Conservation (phyloP, 1,284 basidiomycete genomes). For the Anthracocystis walkeri region DNA sequence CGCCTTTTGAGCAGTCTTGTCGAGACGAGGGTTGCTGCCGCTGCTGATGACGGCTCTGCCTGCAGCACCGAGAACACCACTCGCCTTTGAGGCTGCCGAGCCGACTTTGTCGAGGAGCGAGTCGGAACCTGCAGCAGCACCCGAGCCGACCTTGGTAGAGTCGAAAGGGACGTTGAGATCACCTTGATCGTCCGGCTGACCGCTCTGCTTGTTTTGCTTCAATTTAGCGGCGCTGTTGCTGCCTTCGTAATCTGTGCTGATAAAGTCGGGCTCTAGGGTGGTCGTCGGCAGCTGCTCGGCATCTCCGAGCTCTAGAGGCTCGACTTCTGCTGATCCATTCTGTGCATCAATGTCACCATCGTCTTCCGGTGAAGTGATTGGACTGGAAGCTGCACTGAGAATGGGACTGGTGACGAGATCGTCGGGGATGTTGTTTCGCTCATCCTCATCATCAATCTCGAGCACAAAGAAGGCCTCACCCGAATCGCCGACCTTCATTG, state of each 20-base stretch:
- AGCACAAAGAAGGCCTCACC: slow-evolving; percentile 99
- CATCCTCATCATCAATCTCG: slow-evolving; percentile 82
- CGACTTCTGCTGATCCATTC: slow-evolving; percentile 36
- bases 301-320: slow-evolving; percentile 58
- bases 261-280: not conserved
- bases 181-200: slow-evolving; percentile 27
- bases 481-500: slow-evolving; percentile 98
- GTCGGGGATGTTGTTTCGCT: slow-evolving; percentile 79
- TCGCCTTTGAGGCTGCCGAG: slow-evolving; percentile 73
- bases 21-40: slow-evolving; percentile 35
- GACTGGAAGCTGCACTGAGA: slow-evolving; percentile 65
- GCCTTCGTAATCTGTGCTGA: not conserved
- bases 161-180: slow-evolving; percentile 39
- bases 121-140: slow-evolving; percentile 34
- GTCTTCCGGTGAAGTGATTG: slow-evolving; percentile 25
- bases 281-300: slow-evolving; percentile 8
- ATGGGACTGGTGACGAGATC: slow-evolving; percentile 91
- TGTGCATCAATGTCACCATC: slow-evolving; percentile 7
- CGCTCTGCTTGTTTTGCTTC: slow-evolving; percentile 31
- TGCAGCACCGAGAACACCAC: slow-evolving; percentile 76
- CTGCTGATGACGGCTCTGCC: slow-evolving; percentile 42
- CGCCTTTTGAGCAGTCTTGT: slow-evolving; percentile 37
- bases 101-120: slow-evolving; percentile 44
- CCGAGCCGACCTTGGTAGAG: slow-evolving; percentile 41
- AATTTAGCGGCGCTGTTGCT: slow-evolving; percentile 12